phyloP scores from a whole-genome alignment of 2,329 filamentous ascomycete species.

The Alternaria infectoria region DNA sequence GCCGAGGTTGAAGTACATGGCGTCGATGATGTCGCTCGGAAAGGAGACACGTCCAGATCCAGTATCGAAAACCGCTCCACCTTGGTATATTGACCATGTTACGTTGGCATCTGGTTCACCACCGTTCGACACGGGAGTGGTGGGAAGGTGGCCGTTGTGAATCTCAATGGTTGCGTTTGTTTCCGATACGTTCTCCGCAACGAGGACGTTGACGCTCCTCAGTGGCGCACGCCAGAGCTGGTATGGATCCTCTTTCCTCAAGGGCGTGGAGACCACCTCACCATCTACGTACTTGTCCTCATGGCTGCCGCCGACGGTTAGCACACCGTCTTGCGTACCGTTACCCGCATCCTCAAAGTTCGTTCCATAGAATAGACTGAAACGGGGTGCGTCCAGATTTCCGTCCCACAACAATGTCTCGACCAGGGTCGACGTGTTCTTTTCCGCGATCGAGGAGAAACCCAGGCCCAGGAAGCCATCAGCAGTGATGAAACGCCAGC shows the following conservation, averaged over 20 bases:
- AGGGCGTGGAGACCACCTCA: conserved; percentile 57
- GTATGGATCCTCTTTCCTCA: conserved; percentile 13
- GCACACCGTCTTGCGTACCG: conserved; percentile 16
- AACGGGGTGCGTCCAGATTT: conserved; percentile 18
- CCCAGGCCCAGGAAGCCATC: conserved; percentile 27
- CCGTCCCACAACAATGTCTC: conserved; percentile 25
- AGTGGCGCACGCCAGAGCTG: conserved; percentile 25
- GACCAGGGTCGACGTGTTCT: conserved; percentile 15
- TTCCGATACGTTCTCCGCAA: conserved; percentile 12
- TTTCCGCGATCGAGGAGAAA: conserved; percentile 26
- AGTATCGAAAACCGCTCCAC: conserved; percentile 22
- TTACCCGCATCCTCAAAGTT: conserved; percentile 7
- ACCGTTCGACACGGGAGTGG: neutral
- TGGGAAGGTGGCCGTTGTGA: conserved; percentile 3
- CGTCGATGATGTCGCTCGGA: conserved; percentile 8
- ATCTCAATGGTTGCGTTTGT: conserved; percentile 13
- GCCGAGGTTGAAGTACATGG: conserved; percentile 27
- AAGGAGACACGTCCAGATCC: conserved; percentile 24
- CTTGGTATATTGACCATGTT: conserved; percentile 7
- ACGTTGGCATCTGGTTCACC: conserved; percentile 5
- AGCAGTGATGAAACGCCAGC: conserved; percentile 25
- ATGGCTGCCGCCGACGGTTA: conserved; percentile 42
- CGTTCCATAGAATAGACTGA: conserved; percentile 23
- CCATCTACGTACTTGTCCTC: conserved; percentile 67
- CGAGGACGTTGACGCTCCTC: conserved; percentile 6